These are phyloP conservation scores for Middelhovenomyces tepae DNA, from an alignment of 805 yeast species.

Conservation along the genomic window DNA sequence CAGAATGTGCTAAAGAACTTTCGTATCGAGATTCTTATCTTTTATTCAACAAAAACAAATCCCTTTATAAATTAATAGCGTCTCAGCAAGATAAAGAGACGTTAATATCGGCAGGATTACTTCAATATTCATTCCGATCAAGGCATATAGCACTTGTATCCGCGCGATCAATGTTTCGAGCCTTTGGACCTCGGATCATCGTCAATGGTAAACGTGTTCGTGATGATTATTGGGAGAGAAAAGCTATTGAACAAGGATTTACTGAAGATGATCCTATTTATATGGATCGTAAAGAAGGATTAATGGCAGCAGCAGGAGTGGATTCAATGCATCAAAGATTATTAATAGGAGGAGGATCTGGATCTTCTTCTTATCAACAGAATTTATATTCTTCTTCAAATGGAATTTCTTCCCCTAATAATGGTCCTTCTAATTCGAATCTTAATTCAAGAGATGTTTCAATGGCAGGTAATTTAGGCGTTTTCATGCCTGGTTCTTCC, in stretches of 20 bases:
- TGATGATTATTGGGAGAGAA: constrained; percentile 51
- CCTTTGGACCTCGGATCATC: constrained; percentile 44
- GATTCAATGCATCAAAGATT: constrained; percentile 35
- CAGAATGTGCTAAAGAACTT: constrained; percentile 34
- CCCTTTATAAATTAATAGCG: constrained; percentile 31
- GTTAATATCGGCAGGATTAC: constrained; percentile 26
- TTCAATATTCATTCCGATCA: constrained; percentile 23
- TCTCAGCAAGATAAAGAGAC: constrained; percentile 32
- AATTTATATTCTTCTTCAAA: too few relatives aligned
- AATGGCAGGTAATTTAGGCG: not conserved
- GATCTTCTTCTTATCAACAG: too few relatives aligned
- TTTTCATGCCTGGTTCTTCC: constrained; percentile 20
- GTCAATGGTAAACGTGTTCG: constrained; percentile 38
- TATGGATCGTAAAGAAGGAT: constrained; percentile 19
- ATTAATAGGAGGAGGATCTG: too few relatives aligned
- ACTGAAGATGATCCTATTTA: constrained; percentile 38
- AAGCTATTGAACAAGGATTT: constrained; percentile 35
- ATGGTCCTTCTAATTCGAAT: not conserved
- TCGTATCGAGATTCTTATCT: constrained; percentile 44
- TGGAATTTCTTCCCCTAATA: too few relatives aligned
- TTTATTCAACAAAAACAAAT: constrained; percentile 35
- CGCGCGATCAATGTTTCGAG: constrained; percentile 38
- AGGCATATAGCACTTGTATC: constrained; percentile 32
- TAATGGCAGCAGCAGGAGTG: constrained; percentile 24
- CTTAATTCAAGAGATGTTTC: not conserved